These are phyloP conservation scores for Gardenia jasminoides DNA, from an alignment of 257 asterid species.

Conservation along the genomic window DNA sequence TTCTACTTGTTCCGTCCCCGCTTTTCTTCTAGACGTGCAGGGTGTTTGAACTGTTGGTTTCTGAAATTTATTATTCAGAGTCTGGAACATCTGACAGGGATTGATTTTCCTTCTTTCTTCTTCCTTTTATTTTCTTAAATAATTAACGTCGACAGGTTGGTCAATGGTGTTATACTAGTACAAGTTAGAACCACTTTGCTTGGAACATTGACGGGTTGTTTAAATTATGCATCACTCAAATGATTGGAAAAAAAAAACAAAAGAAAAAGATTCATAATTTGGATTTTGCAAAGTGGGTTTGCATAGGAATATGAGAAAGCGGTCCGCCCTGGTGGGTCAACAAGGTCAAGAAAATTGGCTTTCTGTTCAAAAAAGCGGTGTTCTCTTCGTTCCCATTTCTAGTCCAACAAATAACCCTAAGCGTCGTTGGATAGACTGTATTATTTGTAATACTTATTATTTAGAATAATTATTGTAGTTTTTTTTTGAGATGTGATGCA, in stretches of 20 bases:
- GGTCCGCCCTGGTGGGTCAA: not conserved
- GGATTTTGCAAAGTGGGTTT: not conserved
- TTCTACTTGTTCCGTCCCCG: not conserved
- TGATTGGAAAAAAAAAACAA: not conserved
- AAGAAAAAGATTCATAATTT: not conserved
- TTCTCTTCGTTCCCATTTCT: not conserved
- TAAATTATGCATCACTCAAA: not conserved
- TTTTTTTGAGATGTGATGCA: too few species aligned
- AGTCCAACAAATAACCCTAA: not conserved
- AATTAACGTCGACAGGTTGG: not conserved
- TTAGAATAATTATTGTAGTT: too few species aligned
- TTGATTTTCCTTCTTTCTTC: too few species aligned
- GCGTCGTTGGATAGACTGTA: too few species aligned
- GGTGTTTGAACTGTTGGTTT: not conserved
- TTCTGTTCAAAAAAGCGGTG: too few species aligned
- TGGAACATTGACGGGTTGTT: too few species aligned
- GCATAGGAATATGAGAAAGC: not conserved
- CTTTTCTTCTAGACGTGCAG: not conserved
- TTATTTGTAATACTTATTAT: too few species aligned
- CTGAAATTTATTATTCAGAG: not conserved
- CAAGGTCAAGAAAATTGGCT: not conserved
- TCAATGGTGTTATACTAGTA: not conserved
- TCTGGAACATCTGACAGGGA: not conserved
- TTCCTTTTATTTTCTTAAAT: too few species aligned
- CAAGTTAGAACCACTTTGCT: not conserved